Evolutionary conservation across 768 basidiomycete genomes (phyloP), one percentile per base, ranked within the genome.

Genomic region (Xerocomus spinulosus): DNA sequence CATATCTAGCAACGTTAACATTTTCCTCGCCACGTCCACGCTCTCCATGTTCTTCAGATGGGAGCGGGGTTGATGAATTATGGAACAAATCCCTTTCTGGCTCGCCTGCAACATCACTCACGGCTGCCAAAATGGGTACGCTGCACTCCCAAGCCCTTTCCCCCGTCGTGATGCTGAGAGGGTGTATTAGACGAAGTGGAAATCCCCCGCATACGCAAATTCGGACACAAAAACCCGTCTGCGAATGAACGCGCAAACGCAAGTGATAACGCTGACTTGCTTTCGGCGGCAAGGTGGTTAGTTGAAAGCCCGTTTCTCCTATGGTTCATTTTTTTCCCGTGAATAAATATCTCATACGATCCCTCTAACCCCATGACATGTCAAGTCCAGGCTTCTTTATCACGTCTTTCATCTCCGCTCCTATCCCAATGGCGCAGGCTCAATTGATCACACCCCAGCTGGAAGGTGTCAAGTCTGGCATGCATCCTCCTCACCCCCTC

Each of bases 31-130:
- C 73, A 0, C 64, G 69, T 1, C 71, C 73, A 9, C 59, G 61
- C 10, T 68, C 72, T 10, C 24, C 40, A 20, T 49, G 44, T 46
- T 73, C 69, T 14, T 71, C 73, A 34, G 55, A 57, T 33, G 68
- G 65, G 4, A 76, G 79, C 37, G 70, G 77, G 42, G 55, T 80
- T 6, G 81, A 83, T 55, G 73, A 81, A 50, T 61, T 85, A 17
- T 75, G 76, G 52, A 52, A 73, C 30, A 61, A 68, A 15, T 79
- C 78, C 8, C 77, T 78, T 14, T 56, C 69, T 57, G 77, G 74
- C 4, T 73, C 74, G 2, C 67, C 73, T 42, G 50, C 63, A 36
- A 64, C 74, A 44, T 66, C 70, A 5, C 46, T 77, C 10, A 59
- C 71, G 39, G 64, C 69, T n/a, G 66, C 67, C 3, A 79, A 74